These are phyloP conservation scores for Aspergillus indologenus DNA, from an alignment of 495 filamentous ascomycete genomes.

Conservation along the genomic window DNA sequence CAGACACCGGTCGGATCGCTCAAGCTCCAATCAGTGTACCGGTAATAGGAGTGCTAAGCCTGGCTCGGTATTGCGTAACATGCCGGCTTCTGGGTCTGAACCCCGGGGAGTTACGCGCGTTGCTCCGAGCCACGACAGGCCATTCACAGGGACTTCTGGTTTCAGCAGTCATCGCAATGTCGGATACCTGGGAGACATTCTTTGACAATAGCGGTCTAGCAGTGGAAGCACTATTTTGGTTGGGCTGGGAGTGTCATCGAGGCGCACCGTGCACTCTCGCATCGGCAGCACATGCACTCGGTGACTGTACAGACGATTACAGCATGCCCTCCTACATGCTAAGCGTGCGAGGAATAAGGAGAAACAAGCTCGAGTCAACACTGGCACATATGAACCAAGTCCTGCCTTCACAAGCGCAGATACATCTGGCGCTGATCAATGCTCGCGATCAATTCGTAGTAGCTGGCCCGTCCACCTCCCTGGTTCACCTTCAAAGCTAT, in stretches of 20 bases:
- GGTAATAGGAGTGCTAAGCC: conserved; percentile 25
- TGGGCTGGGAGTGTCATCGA: conserved; percentile 24
- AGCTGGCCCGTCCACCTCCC: conserved; percentile 26
- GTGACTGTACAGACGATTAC: neutral
- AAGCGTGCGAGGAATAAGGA: conserved; percentile 14
- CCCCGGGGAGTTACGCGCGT: conserved; percentile 25
- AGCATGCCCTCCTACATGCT: conserved; percentile 20
- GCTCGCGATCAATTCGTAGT: conserved; percentile 29
- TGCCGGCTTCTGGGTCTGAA: conserved; percentile 24
- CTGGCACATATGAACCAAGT: conserved; percentile 11
- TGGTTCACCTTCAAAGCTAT: conserved; percentile 19
- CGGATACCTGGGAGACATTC: conserved; percentile 30
- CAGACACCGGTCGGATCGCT: conserved; percentile 19
- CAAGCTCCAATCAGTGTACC: conserved; percentile 34
- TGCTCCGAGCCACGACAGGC: conserved; percentile 26
- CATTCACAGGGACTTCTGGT: conserved; percentile 34
- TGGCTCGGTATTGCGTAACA: conserved; percentile 28
- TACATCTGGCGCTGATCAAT: conserved; percentile 32
- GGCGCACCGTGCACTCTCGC: conserved; percentile 13
- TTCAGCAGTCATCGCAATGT: conserved; percentile 24
- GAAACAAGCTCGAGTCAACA: neutral
- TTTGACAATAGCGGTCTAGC: conserved; percentile 10
- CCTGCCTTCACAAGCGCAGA: conserved; percentile 10
- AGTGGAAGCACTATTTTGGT: conserved; percentile 17
- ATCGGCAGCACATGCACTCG: neutral